Evolutionary conservation across 441 rosid genomes (phyloP).

Genomic region (Omphalea diandra): DNA sequence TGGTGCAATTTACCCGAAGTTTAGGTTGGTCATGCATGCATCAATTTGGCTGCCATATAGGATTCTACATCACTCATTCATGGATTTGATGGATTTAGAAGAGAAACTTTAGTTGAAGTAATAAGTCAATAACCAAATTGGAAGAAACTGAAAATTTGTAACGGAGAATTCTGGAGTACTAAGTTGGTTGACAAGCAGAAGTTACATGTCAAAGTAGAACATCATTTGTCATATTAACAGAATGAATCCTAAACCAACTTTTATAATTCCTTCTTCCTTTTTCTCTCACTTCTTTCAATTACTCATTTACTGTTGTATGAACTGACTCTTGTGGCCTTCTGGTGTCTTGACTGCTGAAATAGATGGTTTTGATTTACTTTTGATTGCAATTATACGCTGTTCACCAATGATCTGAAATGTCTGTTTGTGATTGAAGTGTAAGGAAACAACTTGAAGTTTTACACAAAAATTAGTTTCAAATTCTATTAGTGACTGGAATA

Average conservation of each 20-base stretch:
- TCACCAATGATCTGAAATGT: neutral
- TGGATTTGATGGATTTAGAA: too few species aligned
- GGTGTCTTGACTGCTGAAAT: neutral
- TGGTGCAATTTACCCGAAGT: neutral
- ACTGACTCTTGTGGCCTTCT: neutral
- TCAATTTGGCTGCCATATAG: neutral
- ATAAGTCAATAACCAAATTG: neutral
- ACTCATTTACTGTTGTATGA: neutral
- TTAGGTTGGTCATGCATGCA: neutral
- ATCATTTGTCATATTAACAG: neutral
- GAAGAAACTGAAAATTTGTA: neutral
- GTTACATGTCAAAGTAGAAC: neutral
- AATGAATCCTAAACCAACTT: neutral
- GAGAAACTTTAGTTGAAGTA: neutral
- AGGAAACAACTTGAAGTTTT: neutral
- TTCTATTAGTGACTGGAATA: constrained; percentile 3
- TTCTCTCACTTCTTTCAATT: neutral
- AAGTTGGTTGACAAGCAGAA: neutral
- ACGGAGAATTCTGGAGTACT: neutral
- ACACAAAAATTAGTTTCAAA: neutral
- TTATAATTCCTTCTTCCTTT: neutral
- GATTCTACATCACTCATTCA: neutral
- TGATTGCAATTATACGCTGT: neutral
- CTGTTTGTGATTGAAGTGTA: neutral
- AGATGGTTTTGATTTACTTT: neutral